Evolutionary conservation across 495 filamentous ascomycete species (phyloP), one percentile per base, ranked within the genome.

Genomic region (Xylaria scruposa): DNA sequence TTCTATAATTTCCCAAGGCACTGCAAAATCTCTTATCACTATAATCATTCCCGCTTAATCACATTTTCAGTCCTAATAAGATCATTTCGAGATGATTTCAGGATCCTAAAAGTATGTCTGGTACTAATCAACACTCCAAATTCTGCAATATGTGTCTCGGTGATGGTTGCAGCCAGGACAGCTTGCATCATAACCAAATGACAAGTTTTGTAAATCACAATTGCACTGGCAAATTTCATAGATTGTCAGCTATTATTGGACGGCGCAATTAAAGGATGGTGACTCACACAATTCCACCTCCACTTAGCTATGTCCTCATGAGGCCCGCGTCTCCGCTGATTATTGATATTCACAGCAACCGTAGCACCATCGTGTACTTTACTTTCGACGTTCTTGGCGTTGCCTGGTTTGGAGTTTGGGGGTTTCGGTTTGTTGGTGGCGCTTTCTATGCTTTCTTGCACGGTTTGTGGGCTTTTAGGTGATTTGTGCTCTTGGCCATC

Each of bases 221-320:
- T 17, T 17, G 8, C 58, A 61, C 58, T 61, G 24, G 33, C n/a
- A n/a, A n/a, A n/a, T n/a, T n/a, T n/a, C n/a, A n/a, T n/a, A n/a
- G n/a, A n/a, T n/a, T n/a, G n/a, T n/a, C n/a, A n/a, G n/a, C n/a
- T n/a, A n/a, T n/a, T n/a, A n/a, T n/a, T n/a, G n/a, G n/a, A n/a
- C n/a, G 9, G 38, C 17, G 3, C 17, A 38, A 2, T 38, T 61
- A 61, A 38, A 17, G 7, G 9, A 17, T 3, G 7, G 7, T 0
- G 33, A 61, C 58, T 61, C 7, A 61, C 33, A 4, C 58, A 61
- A 19, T 40, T 38, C 58, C 58, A 61, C 8, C 58, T 61, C 58
- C 58, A 40, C n/a, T n/a, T n/a, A n/a, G n/a, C n/a, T n/a, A n/a
- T n/a, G n/a, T n/a, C n/a, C n/a, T n/a, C n/a, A n/a, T n/a, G n/a